phyloP scores from a whole-genome alignment of 2,329 filamentous ascomycete genomes.

The Macrophomina pseudophaseolina region DNA sequence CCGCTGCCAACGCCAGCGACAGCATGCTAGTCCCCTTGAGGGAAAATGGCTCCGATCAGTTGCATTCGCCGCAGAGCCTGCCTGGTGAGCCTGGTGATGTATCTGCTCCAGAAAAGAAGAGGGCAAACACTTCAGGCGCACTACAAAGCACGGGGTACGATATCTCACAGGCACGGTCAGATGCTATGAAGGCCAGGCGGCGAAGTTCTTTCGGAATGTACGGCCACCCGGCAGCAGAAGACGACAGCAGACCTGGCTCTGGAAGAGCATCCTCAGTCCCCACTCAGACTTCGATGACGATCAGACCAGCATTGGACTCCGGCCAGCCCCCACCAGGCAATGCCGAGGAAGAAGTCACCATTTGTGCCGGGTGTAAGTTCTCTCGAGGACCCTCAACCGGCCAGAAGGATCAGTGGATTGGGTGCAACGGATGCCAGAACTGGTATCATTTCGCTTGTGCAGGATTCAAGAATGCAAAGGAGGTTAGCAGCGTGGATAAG shows the following conservation, averaged over 20 bases:
- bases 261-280: slow-evolving; percentile 35
- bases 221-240: background rate
- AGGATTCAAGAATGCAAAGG: slow-evolving; percentile 67
- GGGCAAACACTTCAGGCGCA: background rate
- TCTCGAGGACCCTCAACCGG: slow-evolving; percentile 57
- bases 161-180: slow-evolving; percentile 4
- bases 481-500: slow-evolving; percentile 70
- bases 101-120: background rate
- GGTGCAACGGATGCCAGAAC: slow-evolving; percentile 69
- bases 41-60: slow-evolving; percentile 34
- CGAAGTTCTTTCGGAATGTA: slow-evolving; percentile 20
- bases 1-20: slow-evolving; percentile 30
- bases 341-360: slow-evolving; percentile 45
- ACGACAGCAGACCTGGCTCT: background rate
- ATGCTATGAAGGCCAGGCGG: background rate
- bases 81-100: slow-evolving; percentile 34
- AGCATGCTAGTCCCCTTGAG: slow-evolving; percentile 12
- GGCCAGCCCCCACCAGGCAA: background rate
- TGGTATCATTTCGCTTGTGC: slow-evolving; percentile 74
- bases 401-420: slow-evolving; percentile 68
- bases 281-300: slow-evolving; percentile 30
- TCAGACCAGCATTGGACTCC: background rate
- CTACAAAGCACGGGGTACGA: background rate
- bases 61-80: slow-evolving; percentile 42
- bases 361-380: slow-evolving; percentile 64